Percentiles rank a stretch among this genome's conserved stretches.
phyloP scores from a whole-genome alignment of 371 early-diverging fungal species.

The Apophysomyces elegans region DNA sequence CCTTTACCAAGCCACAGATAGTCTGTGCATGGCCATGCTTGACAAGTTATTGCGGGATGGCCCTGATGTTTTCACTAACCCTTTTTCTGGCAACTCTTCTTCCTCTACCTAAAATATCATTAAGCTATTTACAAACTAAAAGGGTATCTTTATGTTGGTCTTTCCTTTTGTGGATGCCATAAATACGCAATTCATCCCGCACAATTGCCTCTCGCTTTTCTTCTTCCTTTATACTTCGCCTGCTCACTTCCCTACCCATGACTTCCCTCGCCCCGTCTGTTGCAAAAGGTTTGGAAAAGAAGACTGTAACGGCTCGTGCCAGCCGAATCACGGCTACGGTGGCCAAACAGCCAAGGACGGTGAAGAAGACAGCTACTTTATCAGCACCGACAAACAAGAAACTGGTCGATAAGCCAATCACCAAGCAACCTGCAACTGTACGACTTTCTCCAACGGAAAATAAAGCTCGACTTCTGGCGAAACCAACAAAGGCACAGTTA shows the following conservation, averaged over 20 bases:
- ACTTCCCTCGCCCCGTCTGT: neutral
- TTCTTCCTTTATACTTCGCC: neutral
- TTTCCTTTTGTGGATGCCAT: conserved; percentile 11
- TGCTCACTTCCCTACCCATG: neutral
- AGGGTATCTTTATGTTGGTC: conserved; percentile 5
- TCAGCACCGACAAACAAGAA: neutral
- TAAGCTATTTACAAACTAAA: conserved; percentile 1
- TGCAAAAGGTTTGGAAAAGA: neutral
- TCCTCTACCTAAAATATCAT: conserved; percentile 2
- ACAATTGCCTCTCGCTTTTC: neutral
- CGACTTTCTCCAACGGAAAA: neutral
- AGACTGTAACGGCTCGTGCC: neutral
- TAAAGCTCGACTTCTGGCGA: neutral
- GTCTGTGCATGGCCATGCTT: neutral
- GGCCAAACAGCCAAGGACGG: neutral
- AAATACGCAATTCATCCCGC: neutral
- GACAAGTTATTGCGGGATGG: neutral
- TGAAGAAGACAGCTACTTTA: neutral
- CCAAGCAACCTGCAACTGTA: neutral
- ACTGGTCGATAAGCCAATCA: neutral
- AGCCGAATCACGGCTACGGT: neutral
- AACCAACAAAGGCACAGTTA: neutral
- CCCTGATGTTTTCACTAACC: conserved; percentile 7
- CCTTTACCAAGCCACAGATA: conserved; percentile 2
- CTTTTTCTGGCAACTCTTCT: conserved; percentile 8